phyloP scores from a whole-genome alignment of 2,329 filamentous ascomycete genomes.

The Penicillium sp. region DNA sequence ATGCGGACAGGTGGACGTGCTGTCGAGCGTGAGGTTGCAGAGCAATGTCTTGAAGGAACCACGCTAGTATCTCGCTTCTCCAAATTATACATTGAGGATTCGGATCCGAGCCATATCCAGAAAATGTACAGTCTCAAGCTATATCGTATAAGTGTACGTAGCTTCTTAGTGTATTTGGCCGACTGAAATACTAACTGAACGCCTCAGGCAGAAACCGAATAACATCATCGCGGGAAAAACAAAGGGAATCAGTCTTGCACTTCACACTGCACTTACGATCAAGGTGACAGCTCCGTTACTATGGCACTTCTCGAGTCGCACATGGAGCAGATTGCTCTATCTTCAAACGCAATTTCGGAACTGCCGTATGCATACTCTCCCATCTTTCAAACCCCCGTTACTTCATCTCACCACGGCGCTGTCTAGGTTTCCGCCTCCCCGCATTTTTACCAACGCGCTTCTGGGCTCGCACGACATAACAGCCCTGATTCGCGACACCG shows the following conservation, averaged over 20 bases:
- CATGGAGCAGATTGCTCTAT: constrained; percentile 69
- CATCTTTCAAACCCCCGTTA: neutral
- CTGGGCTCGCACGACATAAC: constrained; percentile 88
- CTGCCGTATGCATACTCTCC: constrained; percentile 54
- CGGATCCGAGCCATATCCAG: no score
- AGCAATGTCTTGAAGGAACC: no score
- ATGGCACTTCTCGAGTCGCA: constrained; percentile 68
- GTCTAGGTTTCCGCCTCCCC: constrained; percentile 76
- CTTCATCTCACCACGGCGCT: constrained; percentile 6
- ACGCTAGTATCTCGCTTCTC: no score
- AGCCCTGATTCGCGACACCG: constrained; percentile 87
- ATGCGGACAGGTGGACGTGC: no score
- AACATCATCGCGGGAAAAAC: neutral
- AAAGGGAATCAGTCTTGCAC: neutral
- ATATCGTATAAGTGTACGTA: neutral
- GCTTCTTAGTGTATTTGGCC: no score
- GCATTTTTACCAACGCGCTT: constrained; percentile 90
- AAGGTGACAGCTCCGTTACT: constrained; percentile 11
- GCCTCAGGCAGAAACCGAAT: constrained; percentile 12
- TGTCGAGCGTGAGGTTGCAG: no score
- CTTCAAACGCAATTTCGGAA: constrained; percentile 68
- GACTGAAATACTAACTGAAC: neutral
- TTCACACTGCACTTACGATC: neutral
- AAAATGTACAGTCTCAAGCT: neutral
- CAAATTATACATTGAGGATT: no score